Conservation (phyloP, 192 early-diverging fungal genomes). For the Spizellomyces punctatus region DNA sequence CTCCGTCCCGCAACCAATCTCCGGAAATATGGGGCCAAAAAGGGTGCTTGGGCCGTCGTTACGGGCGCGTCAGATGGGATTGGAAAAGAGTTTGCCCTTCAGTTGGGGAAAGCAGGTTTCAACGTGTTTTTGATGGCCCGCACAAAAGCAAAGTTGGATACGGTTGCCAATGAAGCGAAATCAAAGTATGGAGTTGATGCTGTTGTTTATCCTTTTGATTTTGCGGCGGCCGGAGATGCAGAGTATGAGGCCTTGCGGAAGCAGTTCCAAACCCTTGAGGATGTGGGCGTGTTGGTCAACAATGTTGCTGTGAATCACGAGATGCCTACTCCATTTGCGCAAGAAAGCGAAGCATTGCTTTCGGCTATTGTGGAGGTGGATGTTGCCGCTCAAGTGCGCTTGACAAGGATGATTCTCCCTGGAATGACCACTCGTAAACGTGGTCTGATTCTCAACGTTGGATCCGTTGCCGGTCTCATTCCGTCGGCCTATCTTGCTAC, state of each 20-base stretch:
- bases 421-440: slow-evolving; percentile 66
- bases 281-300: slow-evolving; percentile 77
- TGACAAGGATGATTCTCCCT: slow-evolving; percentile 79
- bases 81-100: slow-evolving; percentile 91
- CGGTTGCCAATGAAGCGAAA: slow-evolving; percentile 65
- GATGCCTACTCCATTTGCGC: slow-evolving; percentile 83
- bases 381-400: slow-evolving; percentile 76
- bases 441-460: slow-evolving; percentile 91
- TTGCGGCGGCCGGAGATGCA: slow-evolving; percentile 58
- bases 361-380: slow-evolving; percentile 85
- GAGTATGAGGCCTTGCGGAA: slow-evolving; percentile 70
- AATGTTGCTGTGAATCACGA: slow-evolving; percentile 94
- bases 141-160: slow-evolving; percentile 77
- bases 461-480: slow-evolving; percentile 85
- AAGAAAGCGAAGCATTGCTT: slow-evolving; percentile 66
- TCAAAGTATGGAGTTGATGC: slow-evolving; percentile 55
- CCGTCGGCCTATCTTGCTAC: slow-evolving; percentile 84
- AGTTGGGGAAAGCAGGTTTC: slow-evolving; percentile 81
- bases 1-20: slow-evolving; percentile 42
- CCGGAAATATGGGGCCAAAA: slow-evolving; percentile 56
- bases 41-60: slow-evolving; percentile 77
- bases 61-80: slow-evolving; percentile 98
- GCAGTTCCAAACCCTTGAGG: slow-evolving; percentile 52
- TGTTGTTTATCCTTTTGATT: slow-evolving; percentile 76
- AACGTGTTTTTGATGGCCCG: slow-evolving; percentile 86